Percentiles rank a stretch among this genome's conserved stretches.
Evolutionary conservation across 768 basidiomycete species (phyloP).

Genomic region (Mycena floridula): DNA sequence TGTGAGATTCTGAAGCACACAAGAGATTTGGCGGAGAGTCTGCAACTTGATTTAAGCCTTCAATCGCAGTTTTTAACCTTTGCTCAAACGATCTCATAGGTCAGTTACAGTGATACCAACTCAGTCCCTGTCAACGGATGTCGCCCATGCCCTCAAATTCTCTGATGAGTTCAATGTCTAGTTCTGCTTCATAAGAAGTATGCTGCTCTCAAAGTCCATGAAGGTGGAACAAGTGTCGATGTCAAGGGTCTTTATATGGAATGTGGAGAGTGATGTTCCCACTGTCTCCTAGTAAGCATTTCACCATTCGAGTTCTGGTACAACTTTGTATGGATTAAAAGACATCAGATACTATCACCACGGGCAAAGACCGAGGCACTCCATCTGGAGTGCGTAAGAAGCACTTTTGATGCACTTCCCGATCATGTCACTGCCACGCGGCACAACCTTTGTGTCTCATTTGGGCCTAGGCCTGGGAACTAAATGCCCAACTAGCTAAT

Average conservation of each 20-base stretch:
- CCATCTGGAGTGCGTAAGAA: no score
- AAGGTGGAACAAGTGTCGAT: constrained; percentile 70
- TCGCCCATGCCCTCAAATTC: constrained; percentile 86
- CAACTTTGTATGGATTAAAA: no score
- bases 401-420: no score
- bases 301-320: not conserved
- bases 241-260: constrained; percentile 99
- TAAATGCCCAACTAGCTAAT: no score
- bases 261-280: constrained; percentile 85
- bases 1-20: constrained; percentile 95
- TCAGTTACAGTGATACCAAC: constrained; percentile 98
- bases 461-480: no score
- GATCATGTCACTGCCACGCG: no score
- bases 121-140: constrained; percentile 96
- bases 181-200: constrained; percentile 98
- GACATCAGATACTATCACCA: constrained; percentile 71
- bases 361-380: no score
- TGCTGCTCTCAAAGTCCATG: constrained; percentile 92
- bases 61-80: not conserved
- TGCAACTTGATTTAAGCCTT: constrained; percentile 76
- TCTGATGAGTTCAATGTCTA: constrained; percentile 84
- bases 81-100: constrained; percentile 41
- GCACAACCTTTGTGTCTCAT: no score
- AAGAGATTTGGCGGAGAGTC: constrained; percentile 83
- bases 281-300: constrained; percentile 76